Evolutionary conservation across 345 rosid genomes (phyloP).

Genomic region (Trapa bicornis): DNA sequence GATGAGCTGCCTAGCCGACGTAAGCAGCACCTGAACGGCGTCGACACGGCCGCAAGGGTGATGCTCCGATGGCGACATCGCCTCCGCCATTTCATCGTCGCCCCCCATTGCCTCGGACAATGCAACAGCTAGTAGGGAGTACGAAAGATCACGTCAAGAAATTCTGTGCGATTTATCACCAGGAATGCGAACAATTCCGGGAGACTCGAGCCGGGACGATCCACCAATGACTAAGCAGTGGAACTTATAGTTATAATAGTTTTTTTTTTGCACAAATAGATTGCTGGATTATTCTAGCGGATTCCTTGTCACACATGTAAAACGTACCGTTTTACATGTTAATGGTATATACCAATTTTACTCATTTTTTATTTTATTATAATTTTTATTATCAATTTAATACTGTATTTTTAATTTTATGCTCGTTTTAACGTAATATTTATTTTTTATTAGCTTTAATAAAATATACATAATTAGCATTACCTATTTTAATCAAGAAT

Average conservation of each 20-base stretch:
- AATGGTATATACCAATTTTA: no score
- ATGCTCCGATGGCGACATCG: conserved; percentile 15
- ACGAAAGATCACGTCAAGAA: not conserved
- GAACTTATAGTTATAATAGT: not conserved
- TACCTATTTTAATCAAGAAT: no score
- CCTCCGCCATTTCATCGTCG: conserved; percentile 11
- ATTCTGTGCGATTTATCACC: not conserved
- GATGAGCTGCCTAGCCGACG: conserved; percentile 60
- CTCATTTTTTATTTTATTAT: no score
- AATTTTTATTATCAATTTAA: no score
- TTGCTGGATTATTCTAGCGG: conserved; percentile 4
- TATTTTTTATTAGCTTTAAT: no score
- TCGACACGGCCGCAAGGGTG: conserved; percentile 13
- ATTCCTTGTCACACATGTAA: not conserved
- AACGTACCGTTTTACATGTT: no score
- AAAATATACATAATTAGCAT: no score
- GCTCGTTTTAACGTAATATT: no score
- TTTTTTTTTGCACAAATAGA: not conserved
- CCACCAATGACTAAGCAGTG: not conserved
- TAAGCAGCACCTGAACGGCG: conserved; percentile 33
- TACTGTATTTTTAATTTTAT: no score
- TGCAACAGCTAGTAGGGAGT: not conserved
- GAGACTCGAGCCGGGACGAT: not conserved
- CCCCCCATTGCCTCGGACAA: not conserved
- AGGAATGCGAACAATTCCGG: not conserved